phyloP scores from a whole-genome alignment of 1,284 basidiomycete genomes.

The Xerocomus minutiporus region DNA sequence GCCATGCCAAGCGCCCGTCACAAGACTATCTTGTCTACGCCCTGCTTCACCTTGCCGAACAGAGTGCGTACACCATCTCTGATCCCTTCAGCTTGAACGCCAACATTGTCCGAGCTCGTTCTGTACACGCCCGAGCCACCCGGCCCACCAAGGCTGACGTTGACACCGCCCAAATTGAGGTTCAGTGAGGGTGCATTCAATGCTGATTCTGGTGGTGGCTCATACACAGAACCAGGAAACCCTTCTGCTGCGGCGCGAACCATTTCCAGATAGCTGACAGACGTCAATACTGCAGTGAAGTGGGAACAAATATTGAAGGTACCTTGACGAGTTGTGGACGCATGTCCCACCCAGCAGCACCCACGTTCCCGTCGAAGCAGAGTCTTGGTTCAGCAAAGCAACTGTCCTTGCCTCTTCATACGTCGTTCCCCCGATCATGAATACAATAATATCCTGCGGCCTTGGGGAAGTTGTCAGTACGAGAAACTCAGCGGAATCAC shows the following conservation, averaged over 20 bases:
- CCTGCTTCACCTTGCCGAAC: constrained; percentile 83
- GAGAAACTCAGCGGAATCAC: neutral
- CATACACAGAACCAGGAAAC: constrained; percentile 64
- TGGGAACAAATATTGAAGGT: constrained; percentile 18
- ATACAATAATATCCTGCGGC: constrained; percentile 91
- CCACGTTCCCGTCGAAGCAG: constrained; percentile 55
- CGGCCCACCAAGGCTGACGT: constrained; percentile 84
- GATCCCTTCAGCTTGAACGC: constrained; percentile 77
- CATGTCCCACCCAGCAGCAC: constrained; percentile 88
- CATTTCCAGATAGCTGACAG: constrained; percentile 70
- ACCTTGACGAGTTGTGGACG: constrained; percentile 90
- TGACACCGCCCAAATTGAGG: constrained; percentile 86
- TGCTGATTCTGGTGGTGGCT: constrained; percentile 64
- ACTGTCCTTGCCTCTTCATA: constrained; percentile 89
- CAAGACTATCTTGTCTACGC: constrained; percentile 72
- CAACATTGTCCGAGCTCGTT: constrained; percentile 64
- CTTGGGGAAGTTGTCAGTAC: constrained; percentile 37
- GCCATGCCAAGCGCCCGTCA: constrained; percentile 25
- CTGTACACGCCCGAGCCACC: constrained; percentile 80
- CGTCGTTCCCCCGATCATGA: constrained; percentile 91
- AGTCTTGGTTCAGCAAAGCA: constrained; percentile 81
- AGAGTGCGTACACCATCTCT: constrained; percentile 83
- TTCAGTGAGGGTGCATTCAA: constrained; percentile 73
- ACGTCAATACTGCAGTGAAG: constrained; percentile 4
- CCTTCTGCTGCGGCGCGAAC: constrained; percentile 55